phyloP scores from a whole-genome alignment of 768 basidiomycete genomes.

The Filobasidium wieringae region DNA sequence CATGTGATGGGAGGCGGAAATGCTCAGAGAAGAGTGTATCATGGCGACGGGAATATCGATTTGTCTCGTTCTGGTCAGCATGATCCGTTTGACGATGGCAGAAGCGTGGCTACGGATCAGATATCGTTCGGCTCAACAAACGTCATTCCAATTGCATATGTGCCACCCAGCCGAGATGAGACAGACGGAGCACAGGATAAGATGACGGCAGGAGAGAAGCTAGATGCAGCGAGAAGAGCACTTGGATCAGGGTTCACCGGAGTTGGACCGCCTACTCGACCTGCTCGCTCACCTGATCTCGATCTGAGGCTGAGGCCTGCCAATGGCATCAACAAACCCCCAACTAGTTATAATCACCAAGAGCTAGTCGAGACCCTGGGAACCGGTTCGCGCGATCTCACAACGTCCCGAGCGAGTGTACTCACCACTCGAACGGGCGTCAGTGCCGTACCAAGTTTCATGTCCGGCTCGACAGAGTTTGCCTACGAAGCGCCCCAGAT shows the following conservation, averaged over 20 bases:
- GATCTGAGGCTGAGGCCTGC: slow-evolving; percentile 23
- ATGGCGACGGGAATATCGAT: slow-evolving; percentile 12
- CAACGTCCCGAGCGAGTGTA: neutral
- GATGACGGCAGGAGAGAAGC: slow-evolving; percentile 6
- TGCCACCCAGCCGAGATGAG: slow-evolving; percentile 20
- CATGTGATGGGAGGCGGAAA: neutral
- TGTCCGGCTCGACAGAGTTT: slow-evolving; percentile 24
- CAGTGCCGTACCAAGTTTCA: slow-evolving; percentile 22
- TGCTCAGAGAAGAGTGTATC: slow-evolving; percentile 15
- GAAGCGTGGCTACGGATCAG: slow-evolving; percentile 23
- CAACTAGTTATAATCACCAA: neutral
- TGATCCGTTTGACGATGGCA: slow-evolving; percentile 32
- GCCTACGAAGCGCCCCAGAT: slow-evolving; percentile 35
- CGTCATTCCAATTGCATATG: slow-evolving; percentile 35
- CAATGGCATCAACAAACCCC: neutral
- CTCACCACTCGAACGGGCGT: slow-evolving; percentile 6
- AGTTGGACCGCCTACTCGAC: slow-evolving; percentile 21
- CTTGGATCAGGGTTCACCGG: neutral
- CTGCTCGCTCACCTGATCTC: slow-evolving; percentile 32
- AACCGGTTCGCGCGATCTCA: neutral
- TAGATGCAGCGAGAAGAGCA: slow-evolving; percentile 3
- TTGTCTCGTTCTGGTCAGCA: slow-evolving; percentile 6
- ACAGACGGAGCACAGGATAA: slow-evolving; percentile 9
- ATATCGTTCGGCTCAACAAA: slow-evolving; percentile 20
- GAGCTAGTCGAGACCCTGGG: slow-evolving; percentile 6